Percentiles rank a stretch among this genome's conserved stretches.
These are phyloP conservation scores for Didymella pinodella DNA, from an alignment of 2,329 filamentous ascomycete genomes.

Conservation along the genomic window DNA sequence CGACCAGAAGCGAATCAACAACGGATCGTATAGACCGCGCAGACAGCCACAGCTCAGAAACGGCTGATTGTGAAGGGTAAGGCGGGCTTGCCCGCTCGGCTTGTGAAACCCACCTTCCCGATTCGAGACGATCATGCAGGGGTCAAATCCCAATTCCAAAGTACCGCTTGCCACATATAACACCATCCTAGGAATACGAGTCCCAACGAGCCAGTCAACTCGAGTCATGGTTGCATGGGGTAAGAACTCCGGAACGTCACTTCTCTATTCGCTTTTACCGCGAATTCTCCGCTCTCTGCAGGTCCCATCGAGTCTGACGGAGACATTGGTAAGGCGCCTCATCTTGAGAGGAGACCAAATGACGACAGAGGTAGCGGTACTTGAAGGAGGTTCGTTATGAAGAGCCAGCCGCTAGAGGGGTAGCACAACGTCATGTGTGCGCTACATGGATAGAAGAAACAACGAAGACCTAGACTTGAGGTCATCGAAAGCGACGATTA, in stretches of 20 bases:
- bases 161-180: conserved; percentile 13
- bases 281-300: conserved; percentile 3
- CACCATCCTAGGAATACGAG: background rate
- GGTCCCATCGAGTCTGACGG: background rate
- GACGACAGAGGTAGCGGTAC: background rate
- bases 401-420: background rate
- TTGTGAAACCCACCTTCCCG: conserved; percentile 23
- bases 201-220: conserved; percentile 1
- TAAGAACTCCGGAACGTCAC: background rate
- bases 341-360: background rate
- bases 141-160: conserved; percentile 2
- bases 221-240: conserved; percentile 1
- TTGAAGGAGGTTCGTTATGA: background rate
- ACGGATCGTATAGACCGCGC: conserved; percentile 10
- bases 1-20: conserved; percentile 15
- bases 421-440: background rate
- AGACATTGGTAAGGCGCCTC: background rate
- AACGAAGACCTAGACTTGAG: background rate
- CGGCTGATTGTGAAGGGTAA: conserved; percentile 11
- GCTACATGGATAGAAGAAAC: background rate
- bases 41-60: conserved; percentile 14
- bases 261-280: conserved; percentile 5
- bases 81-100: conserved; percentile 11
- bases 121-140: conserved; percentile 14
- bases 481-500: background rate